Base-by-base conservation (phyloP, 352 stramenopile species). In the Phytophthora parvispora region DNA sequence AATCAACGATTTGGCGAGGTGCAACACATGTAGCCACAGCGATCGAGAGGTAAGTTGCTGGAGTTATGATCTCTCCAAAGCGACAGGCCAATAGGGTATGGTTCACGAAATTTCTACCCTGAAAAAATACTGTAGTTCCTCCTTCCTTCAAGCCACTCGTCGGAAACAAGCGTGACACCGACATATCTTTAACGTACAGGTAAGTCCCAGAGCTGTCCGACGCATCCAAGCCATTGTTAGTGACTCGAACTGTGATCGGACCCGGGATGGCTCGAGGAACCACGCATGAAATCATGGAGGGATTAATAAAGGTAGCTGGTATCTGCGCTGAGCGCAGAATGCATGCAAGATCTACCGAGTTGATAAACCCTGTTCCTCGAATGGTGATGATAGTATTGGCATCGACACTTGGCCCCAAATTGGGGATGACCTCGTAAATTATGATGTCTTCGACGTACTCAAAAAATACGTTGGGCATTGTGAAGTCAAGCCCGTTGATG, bases 91-190 rank as follows among this genome's bases (percentile, higher is more conserved):
- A 74, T 2, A 87, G 61, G 8, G 91, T 95, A 20, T 91, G 82
- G 64, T 98, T 98, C 24, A 98, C 56, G 64, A 99, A 99, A 64
- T 99, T 98, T 24, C 84, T 83, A 15, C 97, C 97, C 49, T 88
- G 87, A 6, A 99, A 80, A 73, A 99, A 98, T 2, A 99, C 72
- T 1, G 96, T 90, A 3, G 86, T 89, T 22, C 93, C 84, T 42
- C 90, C 91, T 27, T 91, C 69, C 36, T 92, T 88, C 3, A 94
- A 73, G 16, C 91, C 92, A n/a, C 70, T 77, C 9, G 64, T 81
- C 2, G 97, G 97, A 10, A 75, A 77, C 40, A 99, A 64, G 31
- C 67, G 77, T 7, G 89, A 69, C 22, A 99, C 76, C 1, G 86
- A 89, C 47, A 97, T 67, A 38, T 99, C 93, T 4, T 82, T 72